These are phyloP conservation scores for Anthoceros angustus DNA, from an alignment of 225 moss, liverwort and hornwort species.

Conservation along the genomic window DNA sequence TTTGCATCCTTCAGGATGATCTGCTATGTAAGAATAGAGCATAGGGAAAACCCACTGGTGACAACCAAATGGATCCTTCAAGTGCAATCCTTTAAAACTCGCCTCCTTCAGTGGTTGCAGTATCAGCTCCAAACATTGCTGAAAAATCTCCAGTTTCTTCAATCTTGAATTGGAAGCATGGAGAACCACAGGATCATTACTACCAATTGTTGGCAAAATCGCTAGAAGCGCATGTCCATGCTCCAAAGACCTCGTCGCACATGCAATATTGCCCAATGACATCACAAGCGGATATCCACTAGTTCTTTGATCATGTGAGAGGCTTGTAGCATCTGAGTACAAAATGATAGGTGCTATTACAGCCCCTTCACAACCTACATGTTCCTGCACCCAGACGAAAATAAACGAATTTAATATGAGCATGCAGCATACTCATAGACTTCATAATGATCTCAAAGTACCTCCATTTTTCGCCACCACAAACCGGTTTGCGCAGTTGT, in stretches of 20 bases:
- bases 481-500: too few relatives aligned
- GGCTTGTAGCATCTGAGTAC: neutral
- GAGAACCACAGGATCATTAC: too few relatives aligned
- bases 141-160: constrained; percentile 2
- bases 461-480: too few relatives aligned
- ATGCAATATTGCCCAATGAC: constrained; percentile 5
- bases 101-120: constrained; percentile 2
- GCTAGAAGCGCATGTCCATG: constrained; percentile 4
- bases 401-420: too few relatives aligned
- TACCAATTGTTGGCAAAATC: neutral
- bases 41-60: neutral
- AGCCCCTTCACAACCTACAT: neutral
- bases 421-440: too few relatives aligned
- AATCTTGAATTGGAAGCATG: too few relatives aligned
- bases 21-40: neutral
- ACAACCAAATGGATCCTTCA: neutral
- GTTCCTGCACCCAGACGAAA: neutral
- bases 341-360: neutral
- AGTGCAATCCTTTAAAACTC: neutral
- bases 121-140: neutral
- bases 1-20: too few relatives aligned
- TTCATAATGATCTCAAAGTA: too few relatives aligned
- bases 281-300: constrained; percentile 7
- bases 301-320: neutral
- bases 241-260: neutral